A percentile compares a stretch with the other conserved stretches of the same genome.
Conservation (phyloP, 2,329 filamentous ascomycete species). For the Colletotrichum cordylinicola region DNA sequence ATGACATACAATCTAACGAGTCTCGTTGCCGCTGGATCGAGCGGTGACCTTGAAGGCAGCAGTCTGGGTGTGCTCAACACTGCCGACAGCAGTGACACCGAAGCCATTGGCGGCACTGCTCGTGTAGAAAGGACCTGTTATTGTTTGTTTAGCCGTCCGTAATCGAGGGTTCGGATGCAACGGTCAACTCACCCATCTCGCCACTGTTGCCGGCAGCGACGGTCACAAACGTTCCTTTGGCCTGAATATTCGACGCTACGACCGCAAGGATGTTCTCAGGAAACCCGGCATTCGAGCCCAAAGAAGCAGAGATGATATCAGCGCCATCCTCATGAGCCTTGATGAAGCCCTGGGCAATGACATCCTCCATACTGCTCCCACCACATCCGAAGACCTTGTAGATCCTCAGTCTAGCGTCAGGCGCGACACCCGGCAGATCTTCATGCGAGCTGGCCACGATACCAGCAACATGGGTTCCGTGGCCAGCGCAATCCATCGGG, state of each 20-base stretch:
- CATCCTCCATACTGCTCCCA: conserved; percentile 10
- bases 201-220: conserved; percentile 11
- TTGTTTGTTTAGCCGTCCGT: too few relatives aligned
- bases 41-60: not conserved
- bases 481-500: conserved; percentile 40
- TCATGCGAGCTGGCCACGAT: conserved; percentile 26
- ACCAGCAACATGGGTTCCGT: not conserved
- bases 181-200: not conserved
- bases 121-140: conserved; percentile 4
- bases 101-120: conserved; percentile 3
- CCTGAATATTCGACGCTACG: not conserved
- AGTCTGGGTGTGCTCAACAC: not conserved
- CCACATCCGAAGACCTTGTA: conserved; percentile 43
- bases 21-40: not conserved
- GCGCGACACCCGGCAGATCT: conserved; percentile 46
- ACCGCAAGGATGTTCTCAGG: conserved; percentile 19
- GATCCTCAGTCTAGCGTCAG: conserved; percentile 42
- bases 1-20: not conserved
- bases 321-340: conserved; percentile 28
- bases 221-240: not conserved
- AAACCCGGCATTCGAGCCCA: conserved; percentile 31
- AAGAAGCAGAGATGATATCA: conserved; percentile 35
- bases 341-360: conserved; percentile 20
- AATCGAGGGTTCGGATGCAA: too few relatives aligned
- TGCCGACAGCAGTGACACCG: not conserved